phyloP scores from a whole-genome alignment of 441 rosid genomes.

The Jatropha podagrica region DNA sequence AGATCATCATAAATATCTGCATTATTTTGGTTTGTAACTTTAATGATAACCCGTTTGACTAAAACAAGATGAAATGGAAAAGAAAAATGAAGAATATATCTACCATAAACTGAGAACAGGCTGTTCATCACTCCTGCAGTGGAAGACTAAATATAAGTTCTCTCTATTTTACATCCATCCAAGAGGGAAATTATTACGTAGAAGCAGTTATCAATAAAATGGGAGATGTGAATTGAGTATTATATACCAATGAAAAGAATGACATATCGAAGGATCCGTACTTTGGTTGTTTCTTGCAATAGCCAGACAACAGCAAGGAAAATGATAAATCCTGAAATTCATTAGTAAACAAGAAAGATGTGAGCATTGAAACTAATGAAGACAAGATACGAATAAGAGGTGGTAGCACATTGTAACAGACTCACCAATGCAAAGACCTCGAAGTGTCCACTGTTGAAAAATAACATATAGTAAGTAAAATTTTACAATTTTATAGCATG shows the following conservation, averaged over 20 bases:
- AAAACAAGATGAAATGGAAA: not conserved
- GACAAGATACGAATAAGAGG: not conserved
- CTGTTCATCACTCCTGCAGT: slow-evolving; percentile 91
- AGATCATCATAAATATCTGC: slow-evolving; percentile 88
- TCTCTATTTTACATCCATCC: not conserved
- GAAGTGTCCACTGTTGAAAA: slow-evolving; percentile 81
- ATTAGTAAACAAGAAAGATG: slow-evolving; percentile 1
- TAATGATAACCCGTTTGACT: slow-evolving; percentile 2
- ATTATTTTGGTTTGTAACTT: slow-evolving; percentile 15
- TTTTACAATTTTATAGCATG: slow-evolving; percentile 1
- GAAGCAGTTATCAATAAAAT: slow-evolving; percentile 15
- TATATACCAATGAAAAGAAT: slow-evolving; percentile 83
- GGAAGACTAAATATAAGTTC: slow-evolving; percentile 20
- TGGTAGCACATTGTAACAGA: slow-evolving; percentile 4
- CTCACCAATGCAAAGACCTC: slow-evolving; percentile 88
- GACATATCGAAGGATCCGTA: slow-evolving; percentile 77
- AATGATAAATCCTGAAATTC: slow-evolving; percentile 68
- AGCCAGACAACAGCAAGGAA: slow-evolving; percentile 76
- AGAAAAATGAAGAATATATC: slow-evolving; percentile 15
- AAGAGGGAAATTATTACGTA: not conserved
- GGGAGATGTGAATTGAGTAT: slow-evolving; percentile 10
- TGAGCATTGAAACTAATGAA: slow-evolving; percentile 3
- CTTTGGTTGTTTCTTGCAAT: slow-evolving; percentile 74
- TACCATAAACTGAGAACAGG: slow-evolving; percentile 90
- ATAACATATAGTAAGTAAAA: slow-evolving; percentile 25